These are phyloP conservation scores for Curvularia sp. DNA, from an alignment of 2,329 filamentous ascomycete species.

Conservation along the genomic window DNA sequence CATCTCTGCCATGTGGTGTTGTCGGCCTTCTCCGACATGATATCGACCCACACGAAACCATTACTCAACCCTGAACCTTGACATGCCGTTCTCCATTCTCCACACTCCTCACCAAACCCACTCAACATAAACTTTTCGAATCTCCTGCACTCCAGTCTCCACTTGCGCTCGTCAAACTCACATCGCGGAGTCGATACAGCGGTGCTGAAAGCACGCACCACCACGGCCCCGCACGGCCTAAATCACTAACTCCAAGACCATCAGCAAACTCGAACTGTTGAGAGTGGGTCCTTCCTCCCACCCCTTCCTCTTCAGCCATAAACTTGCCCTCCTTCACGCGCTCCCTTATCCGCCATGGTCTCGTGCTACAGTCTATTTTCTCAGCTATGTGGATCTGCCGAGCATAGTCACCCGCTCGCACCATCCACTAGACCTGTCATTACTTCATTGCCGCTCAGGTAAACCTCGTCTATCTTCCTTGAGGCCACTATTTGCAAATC, in stretches of 20 bases:
- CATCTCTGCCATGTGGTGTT: neutral
- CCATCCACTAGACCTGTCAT: slow-evolving; percentile 1
- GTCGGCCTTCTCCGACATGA: slow-evolving; percentile 13
- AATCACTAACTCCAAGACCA: slow-evolving; percentile 4
- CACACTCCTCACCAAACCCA: slow-evolving; percentile 9
- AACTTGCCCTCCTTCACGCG: slow-evolving; percentile 3
- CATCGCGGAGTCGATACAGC: slow-evolving; percentile 5
- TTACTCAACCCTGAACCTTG: slow-evolving; percentile 2
- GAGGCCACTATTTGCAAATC: neutral
- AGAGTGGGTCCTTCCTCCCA: slow-evolving; percentile 23
- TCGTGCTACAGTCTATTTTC: slow-evolving; percentile 5
- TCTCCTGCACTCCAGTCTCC: slow-evolving; percentile 18
- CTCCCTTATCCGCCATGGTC: neutral
- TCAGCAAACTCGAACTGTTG: slow-evolving; percentile 27
- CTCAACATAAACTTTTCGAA: slow-evolving; percentile 5
- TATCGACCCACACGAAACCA: slow-evolving; percentile 12
- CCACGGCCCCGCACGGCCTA: slow-evolving; percentile 3
- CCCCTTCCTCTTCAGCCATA: slow-evolving; percentile 4
- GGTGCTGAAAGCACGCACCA: slow-evolving; percentile 7
- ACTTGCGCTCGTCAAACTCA: slow-evolving; percentile 3
- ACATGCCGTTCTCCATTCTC: slow-evolving; percentile 14
- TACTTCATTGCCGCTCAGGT: slow-evolving; percentile 2
- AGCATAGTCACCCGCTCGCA: neutral
- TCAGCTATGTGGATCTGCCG: slow-evolving; percentile 2
- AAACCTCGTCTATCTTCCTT: neutral